A percentile compares a stretch with the other conserved stretches of the same genome.
These are phyloP conservation scores for Patellifolia procumbens DNA, from an alignment of 179 eudicot genomes.

Conservation along the genomic window DNA sequence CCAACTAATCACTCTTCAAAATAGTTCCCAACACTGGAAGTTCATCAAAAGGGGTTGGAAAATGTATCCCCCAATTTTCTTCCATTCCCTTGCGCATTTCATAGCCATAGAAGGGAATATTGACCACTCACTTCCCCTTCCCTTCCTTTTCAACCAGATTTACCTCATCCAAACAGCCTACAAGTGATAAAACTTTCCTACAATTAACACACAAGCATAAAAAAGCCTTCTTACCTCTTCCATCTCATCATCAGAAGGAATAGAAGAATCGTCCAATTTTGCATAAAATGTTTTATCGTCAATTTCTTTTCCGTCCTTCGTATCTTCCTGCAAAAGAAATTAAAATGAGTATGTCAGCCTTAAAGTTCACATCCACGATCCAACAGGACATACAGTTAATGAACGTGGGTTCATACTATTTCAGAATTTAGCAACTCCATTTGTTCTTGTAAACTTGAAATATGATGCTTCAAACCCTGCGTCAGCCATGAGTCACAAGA, in stretches of 20 bases:
- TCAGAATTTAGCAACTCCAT: conserved; percentile 69
- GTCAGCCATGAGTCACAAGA: conserved; percentile 18
- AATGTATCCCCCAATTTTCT: neutral
- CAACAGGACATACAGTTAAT: neutral
- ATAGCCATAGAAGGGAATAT: neutral
- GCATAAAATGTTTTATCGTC: conserved; percentile 49
- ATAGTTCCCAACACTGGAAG: neutral
- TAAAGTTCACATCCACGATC: neutral
- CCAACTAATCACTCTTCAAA: too few species aligned
- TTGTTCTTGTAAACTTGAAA: conserved; percentile 55
- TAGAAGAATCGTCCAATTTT: conserved; percentile 44
- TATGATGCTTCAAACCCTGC: conserved; percentile 83
- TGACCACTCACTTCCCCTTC: neutral
- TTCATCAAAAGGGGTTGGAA: neutral
- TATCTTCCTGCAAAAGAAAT: conserved; percentile 48
- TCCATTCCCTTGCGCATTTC: neutral
- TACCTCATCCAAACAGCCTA: neutral
- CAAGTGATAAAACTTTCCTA: neutral
- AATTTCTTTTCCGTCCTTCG: conserved; percentile 47
- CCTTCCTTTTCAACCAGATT: neutral
- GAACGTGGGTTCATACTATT: conserved; percentile 47
- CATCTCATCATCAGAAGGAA: conserved; percentile 40
- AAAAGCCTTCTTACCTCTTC: conserved; percentile 44
- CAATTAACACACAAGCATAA: neutral
- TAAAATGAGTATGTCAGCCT: neutral